phyloP scores from a whole-genome alignment of 192 early-diverging fungal species.

The Entophlyctis helioformis region DNA sequence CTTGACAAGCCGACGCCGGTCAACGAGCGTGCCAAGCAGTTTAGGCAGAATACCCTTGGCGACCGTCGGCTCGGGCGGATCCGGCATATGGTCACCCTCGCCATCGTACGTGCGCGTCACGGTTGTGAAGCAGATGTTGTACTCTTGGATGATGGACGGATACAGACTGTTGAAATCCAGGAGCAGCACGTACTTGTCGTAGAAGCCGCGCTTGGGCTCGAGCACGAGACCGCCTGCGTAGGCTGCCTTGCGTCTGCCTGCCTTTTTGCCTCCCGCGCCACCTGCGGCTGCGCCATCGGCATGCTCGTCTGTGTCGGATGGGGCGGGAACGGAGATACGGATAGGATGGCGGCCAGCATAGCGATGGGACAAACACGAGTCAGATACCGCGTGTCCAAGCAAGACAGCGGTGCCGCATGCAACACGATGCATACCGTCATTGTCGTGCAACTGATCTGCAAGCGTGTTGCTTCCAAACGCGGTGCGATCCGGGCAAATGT shows the following conservation, averaged over 20 bases:
- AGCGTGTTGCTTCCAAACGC: no score
- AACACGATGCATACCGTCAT: constrained; percentile 10
- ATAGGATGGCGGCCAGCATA: no score
- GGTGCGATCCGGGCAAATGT: constrained; percentile 89
- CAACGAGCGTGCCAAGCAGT: constrained; percentile 77
- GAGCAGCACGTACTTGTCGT: constrained; percentile 87
- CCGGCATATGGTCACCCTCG: constrained; percentile 58
- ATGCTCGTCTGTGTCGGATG: no score
- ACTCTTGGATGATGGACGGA: constrained; percentile 99
- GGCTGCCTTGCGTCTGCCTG: constrained; percentile 68
- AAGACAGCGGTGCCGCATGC: background rate
- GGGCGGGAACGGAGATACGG: no score
- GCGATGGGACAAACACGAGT: no score
- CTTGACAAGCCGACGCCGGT: constrained; percentile 82
- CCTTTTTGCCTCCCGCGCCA: constrained; percentile 4
- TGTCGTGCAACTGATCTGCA: constrained; percentile 18
- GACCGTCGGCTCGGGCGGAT: constrained; percentile 56
- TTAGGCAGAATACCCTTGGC: constrained; percentile 74
- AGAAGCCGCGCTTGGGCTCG: constrained; percentile 95
- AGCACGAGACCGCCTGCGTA: constrained; percentile 93
- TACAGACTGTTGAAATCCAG: constrained; percentile 99
- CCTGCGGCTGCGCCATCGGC: no score
- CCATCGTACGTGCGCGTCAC: constrained; percentile 42
- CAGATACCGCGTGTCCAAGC: background rate
- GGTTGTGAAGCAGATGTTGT: constrained; percentile 99